Evolutionary conservation across 331 rosid genomes (phyloP), one percentile per base, ranked within the genome.

Genomic region (Acacia pycnantha): DNA sequence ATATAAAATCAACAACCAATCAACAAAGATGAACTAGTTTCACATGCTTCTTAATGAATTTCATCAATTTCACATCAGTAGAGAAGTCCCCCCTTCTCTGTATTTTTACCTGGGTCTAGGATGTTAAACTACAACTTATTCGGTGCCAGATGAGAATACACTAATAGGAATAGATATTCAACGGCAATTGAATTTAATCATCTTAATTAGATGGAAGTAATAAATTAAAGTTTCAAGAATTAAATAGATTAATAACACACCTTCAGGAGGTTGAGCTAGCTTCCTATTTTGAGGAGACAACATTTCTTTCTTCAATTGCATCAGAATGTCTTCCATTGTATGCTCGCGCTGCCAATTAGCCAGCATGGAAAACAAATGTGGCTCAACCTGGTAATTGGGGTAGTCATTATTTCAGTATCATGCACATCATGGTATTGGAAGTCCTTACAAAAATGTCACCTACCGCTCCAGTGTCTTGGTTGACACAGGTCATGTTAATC

Each of bases 281-380:
- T 85, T 95, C 85, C 99, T 90, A 82, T 95, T 95, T 56, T 95
- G 99, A 65, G 99, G 95, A 51, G 94, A 92, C 82, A 54, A 82
- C 99, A 95, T 95, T 73, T 95, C 99, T 87, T 95, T 95, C 93
- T 95, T 95, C 91, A 95, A 77, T 82, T 92, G 98, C 80, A 91
- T 79, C 86, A 95, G 88, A 83, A 91, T 76, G 83, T 92, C 97
- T 88, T 95, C 99, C 99, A 95, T 90, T 53, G 97, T 93, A 85
- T 77, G 59, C 87, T 93, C 97, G 83, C 98, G 86, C 89, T 88
- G 93, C 99, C 99, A 95, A 85, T 90, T 95, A 76, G 97, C 81
- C 85, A 95, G 99, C 98, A 93, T 95, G 77, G 98, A 94, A 87
- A 93, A 91, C 33, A 92, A 87, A 82, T 87, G 68, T 26, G 97